Conservation (phyloP, 1,284 basidiomycete species). For the Boletellus sp. region DNA sequence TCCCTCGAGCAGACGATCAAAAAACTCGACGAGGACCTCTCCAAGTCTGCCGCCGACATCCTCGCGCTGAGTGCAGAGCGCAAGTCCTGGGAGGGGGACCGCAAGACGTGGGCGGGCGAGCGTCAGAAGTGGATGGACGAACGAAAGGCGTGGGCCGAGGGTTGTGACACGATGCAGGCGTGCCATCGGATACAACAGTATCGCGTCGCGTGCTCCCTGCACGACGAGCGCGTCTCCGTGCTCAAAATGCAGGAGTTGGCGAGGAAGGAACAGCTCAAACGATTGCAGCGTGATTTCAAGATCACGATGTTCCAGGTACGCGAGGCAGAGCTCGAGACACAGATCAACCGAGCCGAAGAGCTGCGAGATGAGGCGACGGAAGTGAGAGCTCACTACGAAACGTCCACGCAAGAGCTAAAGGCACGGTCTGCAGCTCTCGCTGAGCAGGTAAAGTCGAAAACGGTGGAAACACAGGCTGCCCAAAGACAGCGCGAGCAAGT, state of each 20-base stretch:
- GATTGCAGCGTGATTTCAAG: conserved; percentile 58
- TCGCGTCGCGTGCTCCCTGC: conserved; percentile 48
- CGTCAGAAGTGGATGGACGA: conserved; percentile 51
- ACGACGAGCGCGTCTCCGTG: conserved; percentile 46
- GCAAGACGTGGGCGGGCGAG: conserved; percentile 41
- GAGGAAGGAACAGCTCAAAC: conserved; percentile 51
- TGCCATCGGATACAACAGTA: conserved; percentile 63
- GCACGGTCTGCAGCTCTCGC: conserved; percentile 32
- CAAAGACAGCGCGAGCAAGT: conserved; percentile 42
- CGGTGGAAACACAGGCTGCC: conserved; percentile 34
- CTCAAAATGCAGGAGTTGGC: conserved; percentile 51
- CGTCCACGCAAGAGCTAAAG: conserved; percentile 30
- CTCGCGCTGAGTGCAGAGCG: conserved; percentile 18
- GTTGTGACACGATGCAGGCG: conserved; percentile 57
- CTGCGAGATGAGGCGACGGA: conserved; percentile 37
- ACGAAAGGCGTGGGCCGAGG: conserved; percentile 55
- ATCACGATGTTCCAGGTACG: conserved; percentile 61
- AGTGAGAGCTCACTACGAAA: conserved; percentile 24
- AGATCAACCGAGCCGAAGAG: conserved; percentile 44
- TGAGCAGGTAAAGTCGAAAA: conserved; percentile 38
- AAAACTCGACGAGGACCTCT: conserved; percentile 46
- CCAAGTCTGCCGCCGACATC: conserved; percentile 29
- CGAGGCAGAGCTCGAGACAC: conserved; percentile 55
- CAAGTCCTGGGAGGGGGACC: conserved; percentile 27
- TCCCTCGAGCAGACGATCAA: conserved; percentile 57